These are phyloP conservation scores for Echites panduratus DNA, from an alignment of 257 asterid species.

Conservation along the genomic window DNA sequence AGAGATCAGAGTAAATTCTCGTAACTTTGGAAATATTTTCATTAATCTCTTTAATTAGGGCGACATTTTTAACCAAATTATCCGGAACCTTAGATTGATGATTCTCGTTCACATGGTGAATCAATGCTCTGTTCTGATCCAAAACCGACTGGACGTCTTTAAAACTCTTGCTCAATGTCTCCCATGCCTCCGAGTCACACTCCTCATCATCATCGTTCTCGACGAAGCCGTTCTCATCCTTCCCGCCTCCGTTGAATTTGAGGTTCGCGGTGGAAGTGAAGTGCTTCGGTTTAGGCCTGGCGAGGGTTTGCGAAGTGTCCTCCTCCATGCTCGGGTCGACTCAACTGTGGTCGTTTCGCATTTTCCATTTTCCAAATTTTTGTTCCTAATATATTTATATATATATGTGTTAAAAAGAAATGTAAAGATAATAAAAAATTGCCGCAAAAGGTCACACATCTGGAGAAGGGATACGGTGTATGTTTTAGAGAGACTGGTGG, in stretches of 20 bases:
- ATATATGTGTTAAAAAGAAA: not conserved
- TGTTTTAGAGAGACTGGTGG: too few species aligned
- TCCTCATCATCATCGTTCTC: slow-evolving; percentile 22
- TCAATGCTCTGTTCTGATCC: slow-evolving; percentile 53
- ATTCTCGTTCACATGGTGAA: slow-evolving; percentile 66
- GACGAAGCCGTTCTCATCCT: not conserved
- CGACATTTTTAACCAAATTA: slow-evolving; percentile 50
- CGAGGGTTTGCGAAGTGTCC: slow-evolving; percentile 22
- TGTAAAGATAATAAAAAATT: not conserved
- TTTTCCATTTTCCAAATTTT: not conserved
- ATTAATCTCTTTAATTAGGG: slow-evolving; percentile 55
- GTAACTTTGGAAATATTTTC: slow-evolving; percentile 47
- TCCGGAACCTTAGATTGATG: slow-evolving; percentile 50
- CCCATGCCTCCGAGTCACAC: slow-evolving; percentile 49
- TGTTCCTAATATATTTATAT: not conserved
- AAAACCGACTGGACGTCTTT: slow-evolving; percentile 51
- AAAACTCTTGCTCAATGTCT: slow-evolving; percentile 40
- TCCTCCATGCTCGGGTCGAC: slow-evolving; percentile 34
- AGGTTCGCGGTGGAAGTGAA: slow-evolving; percentile 14
- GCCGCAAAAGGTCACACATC: not conserved
- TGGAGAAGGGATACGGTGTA: not conserved
- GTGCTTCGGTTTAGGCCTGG: not conserved
- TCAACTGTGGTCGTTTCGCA: not conserved
- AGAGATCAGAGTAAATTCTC: slow-evolving; percentile 49
- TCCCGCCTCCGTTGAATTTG: not conserved